Evolutionary conservation across 2,329 filamentous ascomycete species (phyloP).

Genomic region (Pyrenophora seminiperda): DNA sequence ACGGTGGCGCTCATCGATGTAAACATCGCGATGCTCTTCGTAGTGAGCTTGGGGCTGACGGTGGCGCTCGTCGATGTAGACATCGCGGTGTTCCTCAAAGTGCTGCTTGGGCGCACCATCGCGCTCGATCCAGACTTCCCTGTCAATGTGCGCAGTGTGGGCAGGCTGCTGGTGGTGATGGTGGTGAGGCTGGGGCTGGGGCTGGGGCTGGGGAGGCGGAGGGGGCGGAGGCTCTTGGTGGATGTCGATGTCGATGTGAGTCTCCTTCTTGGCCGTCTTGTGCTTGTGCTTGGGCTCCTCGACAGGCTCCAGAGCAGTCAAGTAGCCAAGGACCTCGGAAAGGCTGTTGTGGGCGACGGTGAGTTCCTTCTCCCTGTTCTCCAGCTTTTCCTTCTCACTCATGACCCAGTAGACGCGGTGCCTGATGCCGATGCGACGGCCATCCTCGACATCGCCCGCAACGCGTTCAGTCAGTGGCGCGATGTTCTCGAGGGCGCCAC

Average conservation of each 20-base stretch:
- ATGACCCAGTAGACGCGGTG: slow-evolving; percentile 48
- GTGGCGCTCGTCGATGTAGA: slow-evolving; percentile 37
- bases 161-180: slow-evolving; percentile 11
- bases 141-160: slow-evolving; percentile 34
- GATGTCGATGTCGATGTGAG: slow-evolving; percentile 41
- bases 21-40: slow-evolving; percentile 35
- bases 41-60: slow-evolving; percentile 31
- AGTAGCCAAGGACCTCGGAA: slow-evolving; percentile 43
- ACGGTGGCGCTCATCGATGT: slow-evolving; percentile 26
- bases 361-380: slow-evolving; percentile 46
- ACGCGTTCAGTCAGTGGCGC: slow-evolving; percentile 46
- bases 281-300: slow-evolving; percentile 25
- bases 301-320: slow-evolving; percentile 43
- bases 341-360: slow-evolving; percentile 42
- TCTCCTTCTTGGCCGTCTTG: slow-evolving; percentile 29
- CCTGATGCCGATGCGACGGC: slow-evolving; percentile 44
- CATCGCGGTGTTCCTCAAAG: slow-evolving; percentile 40
- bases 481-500: slow-evolving; percentile 47
- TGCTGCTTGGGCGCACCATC: slow-evolving; percentile 27
- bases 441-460: slow-evolving; percentile 40
- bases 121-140: slow-evolving; percentile 38
- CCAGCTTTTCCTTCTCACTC: slow-evolving; percentile 49
- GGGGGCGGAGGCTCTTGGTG: slow-evolving; percentile 26
- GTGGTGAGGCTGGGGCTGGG: background rate
- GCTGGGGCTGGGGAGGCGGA: slow-evolving; percentile 7